Evolutionary conservation across 306 rosid genomes (phyloP), one percentile per base, ranked within the genome.

Genomic region (Sphenostylis stenocarpa): DNA sequence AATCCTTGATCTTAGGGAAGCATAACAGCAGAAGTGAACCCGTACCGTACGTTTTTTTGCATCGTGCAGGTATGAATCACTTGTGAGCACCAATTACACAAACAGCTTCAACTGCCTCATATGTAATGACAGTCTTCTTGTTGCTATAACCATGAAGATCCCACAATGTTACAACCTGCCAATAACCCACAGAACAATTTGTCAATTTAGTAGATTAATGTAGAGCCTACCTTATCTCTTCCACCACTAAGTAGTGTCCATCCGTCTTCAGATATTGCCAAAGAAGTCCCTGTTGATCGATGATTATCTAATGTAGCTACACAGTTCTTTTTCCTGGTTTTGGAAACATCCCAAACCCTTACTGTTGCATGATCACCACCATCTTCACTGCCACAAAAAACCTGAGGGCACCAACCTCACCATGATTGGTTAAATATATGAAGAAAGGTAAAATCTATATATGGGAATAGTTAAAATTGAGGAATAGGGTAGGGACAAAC

Each of bases 361-460:
- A 90, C 90, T 43, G 86, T 90, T 21, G 94, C 81, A 85, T 92
- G 86, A 53, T 90, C 96, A 73, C 99, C 90, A 71, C 93, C 96
- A 24, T 95, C 98, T 73, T 90, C 96, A 79, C 98, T 89, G 66
- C 93, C 97, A 17, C 97, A 95, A 86, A 95, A 95, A 88, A 95
- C 92, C 97, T 95, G 83, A 14, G 13, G 52, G 72, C 61, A 84
- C 58, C 72, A 56, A 73, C n/a, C 24, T 45, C 75, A 70, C 60
- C 77, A 71, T 28, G 34, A 74, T 76, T 47, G 77, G 49, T 67
- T 62, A 23, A 77, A 69, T 33, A 73, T 31, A 52, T 4, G 47
- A 70, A n/a, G n/a, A n/a, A n/a, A 76, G 66, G 39, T 12, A 23
- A 58, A 72, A 52, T 67, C 21, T 53, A 48, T 34, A 57, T 14